Base-by-base conservation (phyloP, 208 protist species). In the Crithidia sp. region DNA sequence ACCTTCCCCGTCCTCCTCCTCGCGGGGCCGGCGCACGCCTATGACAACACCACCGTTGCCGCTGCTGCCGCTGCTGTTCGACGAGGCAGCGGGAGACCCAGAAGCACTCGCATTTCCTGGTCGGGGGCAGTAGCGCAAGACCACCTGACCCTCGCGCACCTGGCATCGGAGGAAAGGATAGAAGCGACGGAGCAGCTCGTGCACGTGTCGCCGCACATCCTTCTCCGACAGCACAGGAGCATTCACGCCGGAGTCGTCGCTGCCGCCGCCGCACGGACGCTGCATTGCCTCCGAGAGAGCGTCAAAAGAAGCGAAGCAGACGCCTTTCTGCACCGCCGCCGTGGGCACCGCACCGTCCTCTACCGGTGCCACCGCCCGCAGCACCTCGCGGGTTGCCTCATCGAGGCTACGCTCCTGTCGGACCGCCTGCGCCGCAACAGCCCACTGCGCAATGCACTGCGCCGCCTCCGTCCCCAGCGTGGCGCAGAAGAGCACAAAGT, bases 101-200 rank as follows among this genome's bases (percentile, higher is more conserved):
- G 54, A 4, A 7, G 54, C 36, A 13, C 14, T 53, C 43, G 65
- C 54, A 49, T n/a, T 5, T 13, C 28, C 52, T 16, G 67, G 28
- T n/a, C 49, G 69, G 3, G 54, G 45, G 19, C 41, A 56, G 53
- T 50, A 69, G 17, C 67, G 53, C 37, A 90, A 61, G 6, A 69
- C 79, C 43, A 90, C 78, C 19, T 53, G 57, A 8, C 87, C 87
- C 64, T 92, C 78, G 40, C 66, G 44, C 17, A 95, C 90, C 17
- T 79, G 78, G 54, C 84, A 93, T 4, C 56, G 47, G 7, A 95
- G 53, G 62, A 77, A 89, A 7, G 86, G 83, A 63, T 92, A 90
- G 60, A 86, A 89, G 57, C 83, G 84, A 62, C 82, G 77, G 49
- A 94, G 68, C 19, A 86, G 16, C 28, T 94, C 82, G 66, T 96